A percentile compares a stretch with the other conserved stretches of the same genome.
These are phyloP conservation scores for Auxenochlorella protothecoides DNA, from an alignment of 139 green algal species.

Conservation along the genomic window DNA sequence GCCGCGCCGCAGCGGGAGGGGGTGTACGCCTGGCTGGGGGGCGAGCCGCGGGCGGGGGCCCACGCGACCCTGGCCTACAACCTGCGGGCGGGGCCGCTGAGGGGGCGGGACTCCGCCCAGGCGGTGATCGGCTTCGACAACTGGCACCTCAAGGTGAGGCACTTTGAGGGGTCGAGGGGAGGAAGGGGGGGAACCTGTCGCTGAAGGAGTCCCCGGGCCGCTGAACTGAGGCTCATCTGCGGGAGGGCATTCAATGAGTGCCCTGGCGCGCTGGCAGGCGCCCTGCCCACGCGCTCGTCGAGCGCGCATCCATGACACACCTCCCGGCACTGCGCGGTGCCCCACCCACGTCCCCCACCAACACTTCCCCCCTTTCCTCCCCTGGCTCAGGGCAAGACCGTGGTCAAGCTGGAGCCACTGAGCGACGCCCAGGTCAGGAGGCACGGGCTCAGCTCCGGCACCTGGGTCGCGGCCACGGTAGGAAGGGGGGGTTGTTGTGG, in stretches of 20 bases:
- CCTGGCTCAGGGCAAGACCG: constrained; percentile 5
- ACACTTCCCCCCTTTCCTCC: no score
- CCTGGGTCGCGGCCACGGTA: constrained; percentile 7
- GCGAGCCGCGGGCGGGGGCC: constrained; percentile 24
- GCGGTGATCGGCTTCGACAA: constrained; percentile 69
- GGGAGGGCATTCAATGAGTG: no score
- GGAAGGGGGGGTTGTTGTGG: neutral
- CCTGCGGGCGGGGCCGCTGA: constrained; percentile 24
- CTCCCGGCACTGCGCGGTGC: no score
- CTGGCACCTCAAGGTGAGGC: constrained; percentile 60
- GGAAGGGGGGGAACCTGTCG: neutral
- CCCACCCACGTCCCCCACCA: no score
- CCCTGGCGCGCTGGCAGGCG: neutral
- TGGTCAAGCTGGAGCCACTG: constrained; percentile 24
- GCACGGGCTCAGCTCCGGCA: constrained; percentile 12
- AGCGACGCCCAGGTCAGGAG: constrained; percentile 15
- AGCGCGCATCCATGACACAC: no score
- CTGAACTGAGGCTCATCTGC: no score
- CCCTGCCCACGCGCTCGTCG: no score
- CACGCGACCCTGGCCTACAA: constrained; percentile 45
- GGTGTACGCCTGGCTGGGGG: constrained; percentile 41
- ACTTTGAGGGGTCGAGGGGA: neutral
- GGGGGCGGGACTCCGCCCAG: constrained; percentile 17
- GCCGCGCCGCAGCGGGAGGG: constrained; percentile 7
- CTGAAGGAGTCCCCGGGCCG: no score